Evolutionary conservation across 1,284 basidiomycete genomes (phyloP).

Genomic region (Megacollybia platyphylla): DNA sequence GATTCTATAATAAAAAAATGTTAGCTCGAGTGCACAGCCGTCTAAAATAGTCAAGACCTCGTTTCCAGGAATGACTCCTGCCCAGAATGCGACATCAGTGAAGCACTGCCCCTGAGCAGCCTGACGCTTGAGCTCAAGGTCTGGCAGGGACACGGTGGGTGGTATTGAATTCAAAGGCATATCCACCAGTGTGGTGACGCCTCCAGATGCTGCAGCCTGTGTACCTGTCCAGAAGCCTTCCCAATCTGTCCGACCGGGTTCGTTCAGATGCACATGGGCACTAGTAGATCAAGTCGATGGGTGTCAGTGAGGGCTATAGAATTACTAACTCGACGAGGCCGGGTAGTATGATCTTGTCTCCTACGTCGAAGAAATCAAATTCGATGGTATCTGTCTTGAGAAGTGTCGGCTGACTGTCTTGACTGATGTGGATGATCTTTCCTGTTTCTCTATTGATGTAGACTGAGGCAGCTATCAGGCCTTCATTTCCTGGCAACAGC

Average conservation of each 20-base stretch:
- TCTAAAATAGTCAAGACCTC: constrained; percentile 29
- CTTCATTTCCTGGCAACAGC: constrained; percentile 38
- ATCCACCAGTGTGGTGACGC: constrained; percentile 85
- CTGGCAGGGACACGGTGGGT: constrained; percentile 75
- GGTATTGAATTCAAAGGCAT: constrained; percentile 96
- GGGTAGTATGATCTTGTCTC: constrained; percentile 59
- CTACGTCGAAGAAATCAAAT: constrained; percentile 47
- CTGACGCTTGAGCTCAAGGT: constrained; percentile 57
- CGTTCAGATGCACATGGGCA: constrained; percentile 87
- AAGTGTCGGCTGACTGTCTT: constrained; percentile 15
- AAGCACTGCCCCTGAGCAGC: constrained; percentile 68
- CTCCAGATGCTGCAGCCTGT: constrained; percentile 76
- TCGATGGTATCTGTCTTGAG: constrained; percentile 22
- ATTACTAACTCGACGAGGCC: constrained; percentile 74
- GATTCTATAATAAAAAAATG: constrained; percentile 24
- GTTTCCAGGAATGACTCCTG: constrained; percentile 85
- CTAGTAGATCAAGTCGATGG: constrained; percentile 24
- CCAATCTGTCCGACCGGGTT: constrained; percentile 87
- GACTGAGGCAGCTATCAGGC: constrained; percentile 59
- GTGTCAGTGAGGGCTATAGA: not conserved
- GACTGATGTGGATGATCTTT: constrained; percentile 49
- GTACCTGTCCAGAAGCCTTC: constrained; percentile 92
- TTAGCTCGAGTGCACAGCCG: not conserved
- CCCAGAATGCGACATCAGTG: constrained; percentile 90
- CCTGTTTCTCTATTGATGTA: constrained; percentile 51